Evolutionary conservation across 331 rosid genomes (phyloP), one percentile per base, ranked within the genome.

Genomic region (Spiraea crenata): DNA sequence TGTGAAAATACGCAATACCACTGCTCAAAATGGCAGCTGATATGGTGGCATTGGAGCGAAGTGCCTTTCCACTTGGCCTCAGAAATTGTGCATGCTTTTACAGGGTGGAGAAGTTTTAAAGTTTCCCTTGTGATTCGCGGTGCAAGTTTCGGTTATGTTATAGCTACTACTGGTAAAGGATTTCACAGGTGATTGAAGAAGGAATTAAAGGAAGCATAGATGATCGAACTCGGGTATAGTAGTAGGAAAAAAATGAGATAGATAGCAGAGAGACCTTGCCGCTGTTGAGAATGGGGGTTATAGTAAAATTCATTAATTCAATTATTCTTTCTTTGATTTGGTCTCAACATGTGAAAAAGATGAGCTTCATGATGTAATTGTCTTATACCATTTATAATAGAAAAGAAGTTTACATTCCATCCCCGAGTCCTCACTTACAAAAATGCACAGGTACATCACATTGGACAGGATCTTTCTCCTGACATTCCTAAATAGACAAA

Each of bases 271-370:
- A 57, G 25, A 40, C 41, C 19, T 76, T 68, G 57, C 74, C 79
- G 72, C 76, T 57, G 52, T 69, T 54, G 74, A 41, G 39, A 50
- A 59, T 51, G 62, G 65, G 85, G 75, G 83, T 68, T 66, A 75
- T 41, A 69, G 55, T 35, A 79, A 25, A 25, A 78, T 75, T 71
- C 64, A 69, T 80, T 69, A 40, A 84, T 93, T 88, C 88, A 45
- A 45, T 88, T 81, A 77, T 83, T 86, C 85, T 64, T 86, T 81
- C 71, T 73, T 75, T 62, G 57, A 39, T 76, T 52, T 61, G 50
- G 41, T 63, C 41, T 61, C 70, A 69, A 76, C 40, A 71, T 81
- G 74, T 35, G 44, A 55, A 75, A 55, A 71, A 55, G 71, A 44
- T 67, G 75, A 47, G 79, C 80, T 62, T 25, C 65, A 40, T 58